Conservation (phyloP, 2,329 filamentous ascomycete species). For the Claviceps monticola region DNA sequence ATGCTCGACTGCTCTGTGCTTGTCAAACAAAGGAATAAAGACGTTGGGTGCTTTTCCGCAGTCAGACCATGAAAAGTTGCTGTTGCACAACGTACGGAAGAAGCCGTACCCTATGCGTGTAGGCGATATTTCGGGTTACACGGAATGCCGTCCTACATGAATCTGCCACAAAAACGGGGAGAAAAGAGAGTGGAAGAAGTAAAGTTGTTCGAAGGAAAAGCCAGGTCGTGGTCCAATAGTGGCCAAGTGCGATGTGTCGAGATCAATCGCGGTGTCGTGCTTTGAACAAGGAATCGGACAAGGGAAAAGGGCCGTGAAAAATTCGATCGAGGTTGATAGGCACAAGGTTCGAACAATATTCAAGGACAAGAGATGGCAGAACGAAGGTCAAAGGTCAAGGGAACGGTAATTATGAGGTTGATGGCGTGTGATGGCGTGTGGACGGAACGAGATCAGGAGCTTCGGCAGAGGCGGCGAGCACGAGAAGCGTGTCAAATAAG, state of each 20-base stretch:
- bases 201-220: not conserved
- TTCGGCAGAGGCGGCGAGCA: not conserved
- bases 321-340: not conserved
- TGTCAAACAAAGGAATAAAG: not conserved
- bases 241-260: not conserved
- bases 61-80: not conserved
- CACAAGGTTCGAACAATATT: not conserved
- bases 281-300: not conserved
- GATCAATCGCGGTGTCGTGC: not conserved
- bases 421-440: not conserved
- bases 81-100: not conserved
- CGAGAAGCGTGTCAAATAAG: not conserved
- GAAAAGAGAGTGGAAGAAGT: not conserved
- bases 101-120: not conserved
- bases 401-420: not conserved
- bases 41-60: not conserved
- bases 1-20: slow-evolving; percentile 3
- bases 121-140: not conserved
- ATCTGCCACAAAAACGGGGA: not conserved
- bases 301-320: not conserved
- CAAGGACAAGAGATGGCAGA: not conserved
- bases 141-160: not conserved
- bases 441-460: not conserved
- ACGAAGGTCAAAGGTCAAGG: not conserved
- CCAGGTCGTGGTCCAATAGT: not conserved